These are phyloP conservation scores for Rhizoctonia solani DNA, from an alignment of 1,284 basidiomycete genomes.

Conservation along the genomic window DNA sequence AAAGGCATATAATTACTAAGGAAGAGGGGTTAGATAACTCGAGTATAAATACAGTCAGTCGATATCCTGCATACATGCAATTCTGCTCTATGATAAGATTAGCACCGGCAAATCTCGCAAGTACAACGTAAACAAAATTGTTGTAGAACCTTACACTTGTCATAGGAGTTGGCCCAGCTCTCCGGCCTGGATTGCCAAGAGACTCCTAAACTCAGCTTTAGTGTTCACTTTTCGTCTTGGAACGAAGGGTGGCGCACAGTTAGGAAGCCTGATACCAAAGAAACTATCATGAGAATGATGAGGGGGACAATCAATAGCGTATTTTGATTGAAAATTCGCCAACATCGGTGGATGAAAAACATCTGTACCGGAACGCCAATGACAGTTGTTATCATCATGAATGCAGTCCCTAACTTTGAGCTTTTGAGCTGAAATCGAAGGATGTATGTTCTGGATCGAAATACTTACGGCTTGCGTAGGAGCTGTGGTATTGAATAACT, in stretches of 20 bases:
- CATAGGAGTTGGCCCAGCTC: too few species aligned
- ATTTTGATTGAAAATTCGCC: neutral
- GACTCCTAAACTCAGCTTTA: too few species aligned
- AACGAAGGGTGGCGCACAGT: neutral
- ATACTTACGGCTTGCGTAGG: neutral
- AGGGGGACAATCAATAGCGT: neutral
- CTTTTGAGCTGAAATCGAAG: neutral
- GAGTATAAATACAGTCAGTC: neutral
- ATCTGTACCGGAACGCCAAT: slow-evolving; percentile 1
- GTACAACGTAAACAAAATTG: neutral
- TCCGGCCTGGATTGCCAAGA: too few species aligned
- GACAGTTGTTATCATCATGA: neutral
- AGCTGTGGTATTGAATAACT: neutral
- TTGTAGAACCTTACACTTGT: neutral
- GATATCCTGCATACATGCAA: neutral
- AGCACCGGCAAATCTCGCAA: neutral
- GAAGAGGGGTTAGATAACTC: neutral
- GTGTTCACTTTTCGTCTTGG: neutral
- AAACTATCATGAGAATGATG: neutral
- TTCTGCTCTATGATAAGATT: neutral
- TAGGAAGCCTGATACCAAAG: neutral
- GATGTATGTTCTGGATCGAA: too few species aligned
- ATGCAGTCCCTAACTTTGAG: neutral
- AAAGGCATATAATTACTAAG: neutral
- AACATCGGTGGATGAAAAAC: slow-evolving; percentile 8